These are phyloP conservation scores for Alternaria gansuensis DNA, from an alignment of 2,329 filamentous ascomycete genomes.

Conservation along the genomic window DNA sequence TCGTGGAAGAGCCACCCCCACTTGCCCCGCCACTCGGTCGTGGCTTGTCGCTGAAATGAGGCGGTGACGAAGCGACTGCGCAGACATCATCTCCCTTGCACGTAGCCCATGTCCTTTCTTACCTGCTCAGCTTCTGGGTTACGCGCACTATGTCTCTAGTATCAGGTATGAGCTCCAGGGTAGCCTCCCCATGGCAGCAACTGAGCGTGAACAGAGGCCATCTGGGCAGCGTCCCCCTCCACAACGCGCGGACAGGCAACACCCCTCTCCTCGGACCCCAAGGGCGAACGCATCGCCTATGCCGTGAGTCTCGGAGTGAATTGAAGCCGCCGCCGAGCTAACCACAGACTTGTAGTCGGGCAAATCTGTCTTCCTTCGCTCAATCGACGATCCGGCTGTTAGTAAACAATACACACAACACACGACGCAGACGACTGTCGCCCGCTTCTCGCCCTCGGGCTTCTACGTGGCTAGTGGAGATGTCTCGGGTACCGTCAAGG, in stretches of 20 bases:
- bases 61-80: slow-evolving; percentile 30
- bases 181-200: not conserved
- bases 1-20: slow-evolving; percentile 16
- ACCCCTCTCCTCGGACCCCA: slow-evolving; percentile 84
- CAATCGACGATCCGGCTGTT: slow-evolving; percentile 85
- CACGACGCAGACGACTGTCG: slow-evolving; percentile 87
- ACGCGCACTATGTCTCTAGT: slow-evolving; percentile 28
- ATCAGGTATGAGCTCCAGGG: slow-evolving; percentile 25
- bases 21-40: slow-evolving; percentile 17
- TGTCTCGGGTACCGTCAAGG: slow-evolving; percentile 80
- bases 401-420: slow-evolving; percentile 93
- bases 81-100: slow-evolving; percentile 9
- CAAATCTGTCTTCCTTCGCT: slow-evolving; percentile 95
- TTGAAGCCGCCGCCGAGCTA: slow-evolving; percentile 10
- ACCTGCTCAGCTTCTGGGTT: not conserved
- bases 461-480: slow-evolving; percentile 97
- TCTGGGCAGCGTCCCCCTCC: slow-evolving; percentile 84
- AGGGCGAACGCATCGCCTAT: slow-evolving; percentile 92
- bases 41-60: slow-evolving; percentile 16
- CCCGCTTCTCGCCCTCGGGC: slow-evolving; percentile 90
- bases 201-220: slow-evolving; percentile 63
- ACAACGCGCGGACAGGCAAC: slow-evolving; percentile 88
- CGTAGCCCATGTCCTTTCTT: not conserved
- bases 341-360: slow-evolving; percentile 70
- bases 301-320: slow-evolving; percentile 65